Evolutionary conservation across 2,329 filamentous ascomycete genomes (phyloP).

Genomic region (Amauroascus verrucosus): DNA sequence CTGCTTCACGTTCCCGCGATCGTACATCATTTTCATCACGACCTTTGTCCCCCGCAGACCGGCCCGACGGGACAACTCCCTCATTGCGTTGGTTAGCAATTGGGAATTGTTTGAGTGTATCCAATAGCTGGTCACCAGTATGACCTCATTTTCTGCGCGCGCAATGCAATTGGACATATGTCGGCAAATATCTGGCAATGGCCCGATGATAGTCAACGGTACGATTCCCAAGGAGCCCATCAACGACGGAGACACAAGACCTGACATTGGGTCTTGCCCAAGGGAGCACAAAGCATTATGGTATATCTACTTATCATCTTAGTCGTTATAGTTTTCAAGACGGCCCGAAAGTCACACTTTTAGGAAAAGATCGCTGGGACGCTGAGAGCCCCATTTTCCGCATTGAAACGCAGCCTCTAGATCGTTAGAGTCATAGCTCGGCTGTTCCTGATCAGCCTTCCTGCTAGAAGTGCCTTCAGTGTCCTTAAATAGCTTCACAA

Average conservation of each 20-base stretch:
- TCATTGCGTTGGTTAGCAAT: slow-evolving; percentile 57
- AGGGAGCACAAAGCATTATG: slow-evolving; percentile 48
- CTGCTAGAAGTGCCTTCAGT: slow-evolving; percentile 13
- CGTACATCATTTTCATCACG: slow-evolving; percentile 65
- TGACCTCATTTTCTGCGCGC: slow-evolving; percentile 60
- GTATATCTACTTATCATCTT: slow-evolving; percentile 43
- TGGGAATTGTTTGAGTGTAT: slow-evolving; percentile 56
- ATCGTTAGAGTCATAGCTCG: slow-evolving; percentile 21
- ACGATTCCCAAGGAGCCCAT: slow-evolving; percentile 53
- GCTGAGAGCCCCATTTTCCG: slow-evolving; percentile 55
- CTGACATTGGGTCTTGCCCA: slow-evolving; percentile 32
- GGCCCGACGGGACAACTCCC: slow-evolving; percentile 57
- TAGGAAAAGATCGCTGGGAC: slow-evolving; percentile 59
- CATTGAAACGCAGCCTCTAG: slow-evolving; percentile 49
- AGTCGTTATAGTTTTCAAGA: background rate
- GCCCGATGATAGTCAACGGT: slow-evolving; percentile 59
- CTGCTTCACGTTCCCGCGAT: slow-evolving; percentile 57
- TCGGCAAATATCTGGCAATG: slow-evolving; percentile 58
- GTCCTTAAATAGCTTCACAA: slow-evolving; percentile 47
- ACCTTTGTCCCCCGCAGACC: slow-evolving; percentile 48
- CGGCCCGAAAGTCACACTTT: slow-evolving; percentile 20
- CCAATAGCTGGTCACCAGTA: slow-evolving; percentile 69
- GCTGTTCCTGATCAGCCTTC: background rate
- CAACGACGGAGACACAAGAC: slow-evolving; percentile 49
- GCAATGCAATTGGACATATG: slow-evolving; percentile 70